These are phyloP conservation scores for Erucastrum elatum DNA, from an alignment of 345 rosid genomes.

Conservation along the genomic window DNA sequence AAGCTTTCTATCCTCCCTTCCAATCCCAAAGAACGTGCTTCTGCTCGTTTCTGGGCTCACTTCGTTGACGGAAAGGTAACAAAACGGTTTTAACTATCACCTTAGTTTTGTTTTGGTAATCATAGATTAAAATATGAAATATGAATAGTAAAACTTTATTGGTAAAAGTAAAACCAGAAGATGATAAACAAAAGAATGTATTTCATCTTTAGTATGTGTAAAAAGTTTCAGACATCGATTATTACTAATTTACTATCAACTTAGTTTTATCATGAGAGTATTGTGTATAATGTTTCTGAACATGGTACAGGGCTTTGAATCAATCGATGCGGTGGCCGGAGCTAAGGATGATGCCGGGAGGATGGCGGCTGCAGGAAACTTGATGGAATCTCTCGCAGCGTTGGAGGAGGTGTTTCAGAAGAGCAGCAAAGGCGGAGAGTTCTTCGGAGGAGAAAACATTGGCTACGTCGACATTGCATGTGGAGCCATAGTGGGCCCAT, in stretches of 20 bases:
- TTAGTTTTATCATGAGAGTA: neutral
- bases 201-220: no score
- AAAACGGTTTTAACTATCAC: neutral
- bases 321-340: conserved; percentile 30
- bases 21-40: conserved; percentile 55
- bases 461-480: conserved; percentile 67
- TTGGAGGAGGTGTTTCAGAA: conserved; percentile 60
- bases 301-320: conserved; percentile 52
- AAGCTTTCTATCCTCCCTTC: conserved; percentile 52
- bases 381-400: conserved; percentile 42
- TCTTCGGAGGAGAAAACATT: conserved; percentile 67
- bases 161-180: no score
- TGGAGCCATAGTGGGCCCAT: conserved; percentile 58
- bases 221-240: no score
- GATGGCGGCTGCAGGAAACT: conserved; percentile 35
- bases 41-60: conserved; percentile 71
- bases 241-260: neutral
- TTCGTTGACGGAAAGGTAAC: conserved; percentile 64
- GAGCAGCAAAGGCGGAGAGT: conserved; percentile 63
- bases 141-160: no score
- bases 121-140: no score
- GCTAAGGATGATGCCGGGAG: conserved; percentile 49
- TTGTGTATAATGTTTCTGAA: neutral
- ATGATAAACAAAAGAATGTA: no score
- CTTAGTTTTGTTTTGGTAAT: neutral